Base-by-base conservation (phyloP, 129 eudicot genomes). In the Logfia minima region DNA sequence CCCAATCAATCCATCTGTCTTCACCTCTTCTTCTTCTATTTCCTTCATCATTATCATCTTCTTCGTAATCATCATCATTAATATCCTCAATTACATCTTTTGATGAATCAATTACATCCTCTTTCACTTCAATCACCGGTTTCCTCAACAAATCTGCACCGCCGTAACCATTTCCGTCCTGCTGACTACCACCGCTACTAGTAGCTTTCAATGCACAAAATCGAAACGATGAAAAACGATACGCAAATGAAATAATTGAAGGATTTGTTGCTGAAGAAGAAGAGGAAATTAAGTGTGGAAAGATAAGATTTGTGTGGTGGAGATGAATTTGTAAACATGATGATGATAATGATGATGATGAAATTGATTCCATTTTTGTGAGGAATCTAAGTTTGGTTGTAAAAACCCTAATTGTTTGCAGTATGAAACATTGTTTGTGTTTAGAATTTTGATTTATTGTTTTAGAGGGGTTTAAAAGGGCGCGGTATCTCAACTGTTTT, bases 1-100 rank as follows among this genome's bases (percentile, higher is more conserved):
- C 97, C 97, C 97, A 95, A 75, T 91, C 99, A 14, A 93, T 82
- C 96, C 91, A 81, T 34, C 84, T 76, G 66, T 89, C 89, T 17
- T 79, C 90, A 59, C 73, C 80, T 56, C 75, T 85, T 14, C 73
- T 58, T 13, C 53, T 78, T 37, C 62, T 75, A 17, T 80, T 83
- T 9, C 74, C 85, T 26, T 83, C 88, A 17, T 83, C 76, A 37
- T 79, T 82, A 73, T 61, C 37, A 4, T 75, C 82, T 1, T 77
- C 84, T 0, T 64, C 63, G 7, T 58, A 7, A n/a, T 58, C 63
- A 58, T 17, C 75, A 56, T 8, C 64, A 77, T 35, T 59, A 69
- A 16, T 79, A 82, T 11, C 72, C 86, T 24, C 60, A 17, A 17
- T 19, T 5, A 6, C 24, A 17, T 56, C 69, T 69, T 78, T 69